Conservation (phyloP, 2,329 filamentous ascomycete species). For the Venturiaceae sp. region DNA sequence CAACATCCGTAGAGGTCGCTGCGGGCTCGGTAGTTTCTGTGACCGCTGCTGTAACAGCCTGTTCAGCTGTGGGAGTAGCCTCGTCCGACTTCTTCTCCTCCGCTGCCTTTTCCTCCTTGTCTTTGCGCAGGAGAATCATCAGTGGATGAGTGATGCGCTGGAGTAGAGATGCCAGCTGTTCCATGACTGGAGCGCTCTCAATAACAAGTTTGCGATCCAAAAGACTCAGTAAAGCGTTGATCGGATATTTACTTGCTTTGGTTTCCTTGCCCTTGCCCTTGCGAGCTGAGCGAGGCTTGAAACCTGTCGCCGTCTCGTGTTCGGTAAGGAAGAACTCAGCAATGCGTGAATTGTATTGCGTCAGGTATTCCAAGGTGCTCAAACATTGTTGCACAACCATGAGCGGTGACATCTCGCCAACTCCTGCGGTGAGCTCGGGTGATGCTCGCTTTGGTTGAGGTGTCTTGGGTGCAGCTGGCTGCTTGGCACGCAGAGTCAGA, state of each 20-base stretch:
- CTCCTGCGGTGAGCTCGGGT: constrained; percentile 33
- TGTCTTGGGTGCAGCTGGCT: constrained; percentile 66
- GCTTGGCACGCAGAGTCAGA: constrained; percentile 82
- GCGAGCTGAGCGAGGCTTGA: constrained; percentile 66
- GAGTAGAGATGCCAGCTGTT: constrained; percentile 76
- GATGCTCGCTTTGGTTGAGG: constrained; percentile 75
- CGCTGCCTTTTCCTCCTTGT: constrained; percentile 47
- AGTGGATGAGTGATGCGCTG: constrained; percentile 84
- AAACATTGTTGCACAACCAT: constrained; percentile 95
- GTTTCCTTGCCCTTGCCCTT: constrained; percentile 85
- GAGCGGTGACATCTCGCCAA: constrained; percentile 83
- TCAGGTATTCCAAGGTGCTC: constrained; percentile 73
- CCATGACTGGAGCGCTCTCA: constrained; percentile 96
- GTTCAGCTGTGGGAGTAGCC: constrained; percentile 11
- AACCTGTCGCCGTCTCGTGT: constrained; percentile 68
- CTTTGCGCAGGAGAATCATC: constrained; percentile 70
- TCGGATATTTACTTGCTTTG: constrained; percentile 76
- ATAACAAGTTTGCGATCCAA: constrained; percentile 92
- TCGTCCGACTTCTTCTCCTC: constrained; percentile 15
- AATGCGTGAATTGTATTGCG: constrained; percentile 75
- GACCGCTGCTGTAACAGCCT: constrained; percentile 2
- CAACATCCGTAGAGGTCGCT: constrained; percentile 13
- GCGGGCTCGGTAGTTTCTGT: constrained; percentile 9
- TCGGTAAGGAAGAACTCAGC: constrained; percentile 90
- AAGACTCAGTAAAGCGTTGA: constrained; percentile 81